Base-by-base conservation (phyloP, 371 early-diverging fungal genomes). In the Choanephora cucurbitarum region DNA sequence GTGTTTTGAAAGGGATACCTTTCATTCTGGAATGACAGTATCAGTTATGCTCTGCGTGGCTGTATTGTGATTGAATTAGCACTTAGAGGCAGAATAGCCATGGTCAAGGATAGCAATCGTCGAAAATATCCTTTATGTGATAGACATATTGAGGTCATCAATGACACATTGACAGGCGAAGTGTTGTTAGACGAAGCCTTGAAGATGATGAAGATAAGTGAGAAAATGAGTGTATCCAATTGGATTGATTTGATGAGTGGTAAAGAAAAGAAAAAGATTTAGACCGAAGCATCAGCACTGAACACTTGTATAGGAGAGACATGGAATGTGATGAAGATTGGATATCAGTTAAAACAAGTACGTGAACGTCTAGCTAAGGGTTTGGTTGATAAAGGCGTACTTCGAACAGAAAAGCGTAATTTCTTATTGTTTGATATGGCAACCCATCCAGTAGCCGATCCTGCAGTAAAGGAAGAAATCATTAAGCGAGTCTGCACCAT, bases 201-300 rank as follows among this genome's bases (percentile, higher is more conserved):
- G 49, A 87, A 87, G 60, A 82, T 91, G 74, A 93, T 97, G 71
- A 91, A 90, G 65, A 73, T 82, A 40, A 81, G 81, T 40, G 87
- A 89, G 49, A 80, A 70, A 41, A 80, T 89, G 78, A 88, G 87
- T 55, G 90, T 97, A n/a, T 82, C 85, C 1, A 87, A 80, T 50
- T 98, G 98, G 98, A 94, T 97, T 66, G 96, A 97, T 75, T 73
- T 96, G 41, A 84, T 97, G 87, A 95, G 96, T 62, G 98, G 95
- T 95, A 81, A 28, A 28, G 28, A 28, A 28, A 28, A 28, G 7
- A 28, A 28, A 28, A 28, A 28, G 28, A 28, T n/a, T n/a, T n/a
- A n/a, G n/a, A n/a, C n/a, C n/a, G n/a, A n/a, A n/a, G n/a, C n/a
- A n/a, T n/a, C n/a, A n/a, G n/a, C n/a, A n/a, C n/a, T n/a, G n/a